phyloP scores from a whole-genome alignment of 768 basidiomycete genomes.

The Cystofilobasidium bisporidii region DNA sequence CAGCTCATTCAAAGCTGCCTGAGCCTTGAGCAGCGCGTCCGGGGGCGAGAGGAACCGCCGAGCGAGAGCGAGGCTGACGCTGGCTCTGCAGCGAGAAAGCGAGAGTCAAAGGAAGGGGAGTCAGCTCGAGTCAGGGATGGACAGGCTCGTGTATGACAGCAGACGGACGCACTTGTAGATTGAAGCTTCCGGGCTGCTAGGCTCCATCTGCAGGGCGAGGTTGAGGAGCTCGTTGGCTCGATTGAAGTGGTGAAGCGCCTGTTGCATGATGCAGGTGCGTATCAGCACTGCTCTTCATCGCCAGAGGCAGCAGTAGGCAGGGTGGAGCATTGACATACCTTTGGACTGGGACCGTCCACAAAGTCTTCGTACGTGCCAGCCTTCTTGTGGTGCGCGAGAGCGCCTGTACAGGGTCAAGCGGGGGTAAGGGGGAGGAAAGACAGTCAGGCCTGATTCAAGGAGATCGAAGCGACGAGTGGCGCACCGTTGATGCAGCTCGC shows the following conservation, averaged over 20 bases:
- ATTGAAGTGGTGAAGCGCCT: slow-evolving; percentile 37
- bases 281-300: too few relatives aligned
- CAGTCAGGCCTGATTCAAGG: too few relatives aligned
- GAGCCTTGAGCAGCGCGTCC: slow-evolving; percentile 31
- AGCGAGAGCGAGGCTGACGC: slow-evolving; percentile 35
- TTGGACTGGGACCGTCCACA: slow-evolving; percentile 13
- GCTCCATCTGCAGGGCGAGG: slow-evolving; percentile 32
- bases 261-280: neutral
- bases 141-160: neutral
- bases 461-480: too few relatives aligned
- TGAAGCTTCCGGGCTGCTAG: slow-evolving; percentile 32
- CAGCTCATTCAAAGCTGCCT: slow-evolving; percentile 27
- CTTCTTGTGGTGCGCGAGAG: slow-evolving; percentile 24
- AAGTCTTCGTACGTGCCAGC: slow-evolving; percentile 17
- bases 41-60: slow-evolving; percentile 34
- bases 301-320: too few relatives aligned
- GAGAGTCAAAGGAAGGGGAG: too few relatives aligned
- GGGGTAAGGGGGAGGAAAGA: neutral
- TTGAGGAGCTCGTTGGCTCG: slow-evolving; percentile 37
- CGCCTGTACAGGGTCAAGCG: slow-evolving; percentile 2
- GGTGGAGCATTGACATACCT: too few relatives aligned
- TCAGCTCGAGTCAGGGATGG: too few relatives aligned
- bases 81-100: slow-evolving; percentile 25
- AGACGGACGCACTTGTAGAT: slow-evolving; percentile 31
- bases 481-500: slow-evolving; percentile 12